Evolutionary conservation across 257 asterid species (phyloP), one percentile per base, ranked within the genome.

Genomic region (Datura wrightii): DNA sequence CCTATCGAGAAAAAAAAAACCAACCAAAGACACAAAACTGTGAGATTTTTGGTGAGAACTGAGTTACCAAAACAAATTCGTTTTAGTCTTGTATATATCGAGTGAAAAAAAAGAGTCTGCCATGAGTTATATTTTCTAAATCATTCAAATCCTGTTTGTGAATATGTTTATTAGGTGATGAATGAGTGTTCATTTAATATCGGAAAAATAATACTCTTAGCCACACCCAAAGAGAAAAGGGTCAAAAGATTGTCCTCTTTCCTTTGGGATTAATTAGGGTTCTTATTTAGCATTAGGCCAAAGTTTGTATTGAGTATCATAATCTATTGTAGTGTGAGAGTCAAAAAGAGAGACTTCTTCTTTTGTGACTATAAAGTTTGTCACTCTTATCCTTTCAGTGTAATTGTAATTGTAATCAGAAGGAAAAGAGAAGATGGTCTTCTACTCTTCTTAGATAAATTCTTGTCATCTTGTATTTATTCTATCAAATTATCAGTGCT

Each of bases 81-180:
- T 87, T 87, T 71, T 66, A 59, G 84, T 37, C 5, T 36, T 89
- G 89, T 89, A 87, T 66, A 87, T 85, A 83, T 67, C 42, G 86
- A 85, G 85, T 84, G 65, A 59, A 4, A 67, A 81, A 78, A 74
- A 84, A 24, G 50, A 52, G 82, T 74, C 36, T 0, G 18, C 10
- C 8, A 80, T 65, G 56, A 41, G 72, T 5, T 84, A 79, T 82
- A 78, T 58, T 82, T 87, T 84, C 41, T 42, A 41, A 52, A 66
- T 58, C 60, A 54, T 59, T 82, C 55, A 69, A 48, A 65, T 42
- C 72, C 54, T 71, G 76, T 65, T 7, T 82, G 34, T 87, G 85
- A 69, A 87, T 86, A 85, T 85, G 62, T 84, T 52, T 52, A 78
- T 79, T 83, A 88, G 85, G 69, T 83, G 85, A 71, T 79, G 84